A percentile compares a stretch with the other conserved stretches of the same genome.
These are phyloP conservation scores for Nannochloropsis gaditana DNA, from an alignment of 108 stramenopile genomes.

Conservation along the genomic window DNA sequence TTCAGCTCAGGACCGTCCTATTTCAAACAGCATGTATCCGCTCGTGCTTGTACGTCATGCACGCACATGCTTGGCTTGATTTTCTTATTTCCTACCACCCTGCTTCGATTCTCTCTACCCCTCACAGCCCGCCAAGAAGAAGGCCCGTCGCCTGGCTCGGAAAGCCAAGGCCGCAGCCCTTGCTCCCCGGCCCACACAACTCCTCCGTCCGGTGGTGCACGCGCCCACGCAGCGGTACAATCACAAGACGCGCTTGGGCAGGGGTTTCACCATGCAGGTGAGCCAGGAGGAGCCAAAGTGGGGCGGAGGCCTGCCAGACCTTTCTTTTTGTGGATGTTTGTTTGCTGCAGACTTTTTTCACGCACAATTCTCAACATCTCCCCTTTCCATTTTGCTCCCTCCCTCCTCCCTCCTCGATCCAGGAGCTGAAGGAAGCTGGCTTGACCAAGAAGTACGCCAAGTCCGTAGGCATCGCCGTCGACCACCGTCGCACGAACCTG, in stretches of 20 bases:
- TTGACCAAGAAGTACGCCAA: constrained; percentile 71
- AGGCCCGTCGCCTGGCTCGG: constrained; percentile 80
- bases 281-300: background rate
- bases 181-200: constrained; percentile 84
- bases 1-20: background rate
- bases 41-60: background rate
- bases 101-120: background rate
- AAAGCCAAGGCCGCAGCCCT: constrained; percentile 89
- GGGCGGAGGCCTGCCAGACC: background rate
- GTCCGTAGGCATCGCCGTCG: constrained; percentile 94
- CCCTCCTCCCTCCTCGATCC: background rate
- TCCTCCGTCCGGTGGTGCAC: constrained; percentile 86
- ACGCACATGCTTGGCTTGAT: background rate
- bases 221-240: constrained; percentile 92
- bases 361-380: background rate
- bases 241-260: constrained; percentile 85
- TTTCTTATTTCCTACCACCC: background rate
- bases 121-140: constrained; percentile 86
- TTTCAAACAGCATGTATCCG: background rate
- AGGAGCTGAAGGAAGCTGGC: constrained; percentile 67
- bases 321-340: background rate
- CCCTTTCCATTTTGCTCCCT: background rate
- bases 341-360: background rate
- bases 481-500: constrained; percentile 83
- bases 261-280: constrained; percentile 76